Evolutionary conservation across 1,139 yeast genomes (phyloP).

Genomic region (Sugiyamaella paludigena): DNA sequence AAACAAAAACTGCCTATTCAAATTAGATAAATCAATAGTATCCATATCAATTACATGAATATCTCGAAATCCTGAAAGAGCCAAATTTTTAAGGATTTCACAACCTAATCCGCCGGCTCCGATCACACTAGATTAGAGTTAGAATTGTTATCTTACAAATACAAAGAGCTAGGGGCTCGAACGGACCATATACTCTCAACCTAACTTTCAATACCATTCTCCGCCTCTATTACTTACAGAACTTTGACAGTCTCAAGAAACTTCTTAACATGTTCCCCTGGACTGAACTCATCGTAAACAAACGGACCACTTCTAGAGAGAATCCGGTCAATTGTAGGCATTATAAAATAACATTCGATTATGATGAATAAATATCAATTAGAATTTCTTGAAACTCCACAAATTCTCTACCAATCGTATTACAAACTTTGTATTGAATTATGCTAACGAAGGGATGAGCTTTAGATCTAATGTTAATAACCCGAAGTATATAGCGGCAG

Average conservation of each 20-base stretch:
- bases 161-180: too few relatives aligned
- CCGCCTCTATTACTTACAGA: constrained; percentile 30
- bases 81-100: constrained; percentile 82
- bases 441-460: too few relatives aligned
- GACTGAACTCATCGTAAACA: constrained; percentile 38
- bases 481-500: too few relatives aligned
- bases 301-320: constrained; percentile 40
- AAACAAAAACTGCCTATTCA: constrained; percentile 87
- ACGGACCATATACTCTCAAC: too few relatives aligned
- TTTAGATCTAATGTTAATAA: too few relatives aligned
- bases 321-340: constrained; percentile 26
- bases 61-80: constrained; percentile 68
- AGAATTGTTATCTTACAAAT: neutral
- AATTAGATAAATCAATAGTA: constrained; percentile 83
- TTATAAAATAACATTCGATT: too few relatives aligned
- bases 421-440: too few relatives aligned
- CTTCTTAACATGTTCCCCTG: constrained; percentile 35
- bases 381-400: too few relatives aligned
- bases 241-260: constrained; percentile 36
- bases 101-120: constrained; percentile 99
- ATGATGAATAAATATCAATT: too few relatives aligned
- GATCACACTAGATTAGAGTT: constrained; percentile 37
- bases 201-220: too few relatives aligned
- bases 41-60: constrained; percentile 93
- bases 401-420: too few relatives aligned